Percentiles rank a stretch among this genome's conserved stretches.
Conservation (phyloP, 2,329 filamentous ascomycete genomes). For the Diaporthe ampelina region DNA sequence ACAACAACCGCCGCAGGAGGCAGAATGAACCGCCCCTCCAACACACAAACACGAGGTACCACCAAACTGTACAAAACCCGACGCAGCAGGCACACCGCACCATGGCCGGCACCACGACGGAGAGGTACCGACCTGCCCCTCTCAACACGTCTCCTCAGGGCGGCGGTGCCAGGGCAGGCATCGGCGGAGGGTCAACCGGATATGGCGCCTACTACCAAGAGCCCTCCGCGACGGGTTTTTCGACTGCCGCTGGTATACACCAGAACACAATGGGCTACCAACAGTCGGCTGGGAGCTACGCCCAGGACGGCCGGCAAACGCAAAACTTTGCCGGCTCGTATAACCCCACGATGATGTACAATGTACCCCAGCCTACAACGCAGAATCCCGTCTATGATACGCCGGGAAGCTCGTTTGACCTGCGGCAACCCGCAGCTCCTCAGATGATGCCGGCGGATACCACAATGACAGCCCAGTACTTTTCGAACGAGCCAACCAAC, state of each 20-base stretch:
- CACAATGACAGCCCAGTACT: constrained; percentile 77
- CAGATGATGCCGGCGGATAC: constrained; percentile 79
- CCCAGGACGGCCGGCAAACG: constrained; percentile 70
- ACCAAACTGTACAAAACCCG: constrained; percentile 60
- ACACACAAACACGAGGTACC: constrained; percentile 68
- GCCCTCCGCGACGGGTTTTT: constrained; percentile 61
- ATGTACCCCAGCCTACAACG: constrained; percentile 74
- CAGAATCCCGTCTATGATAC: constrained; percentile 81
- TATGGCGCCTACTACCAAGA: constrained; percentile 74
- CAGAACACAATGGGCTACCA: constrained; percentile 68
- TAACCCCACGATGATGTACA: constrained; percentile 83
- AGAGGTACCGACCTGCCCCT: constrained; percentile 63
- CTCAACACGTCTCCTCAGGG: constrained; percentile 62
- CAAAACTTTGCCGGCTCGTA: constrained; percentile 69
- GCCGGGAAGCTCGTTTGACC: constrained; percentile 77
- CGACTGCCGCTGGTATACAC: constrained; percentile 69
- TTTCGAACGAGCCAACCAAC: constrained; percentile 75
- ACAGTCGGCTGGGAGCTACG: constrained; percentile 70
- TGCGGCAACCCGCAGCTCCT: constrained; percentile 82
- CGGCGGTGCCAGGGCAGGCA: constrained; percentile 56
- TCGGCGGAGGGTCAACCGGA: constrained; percentile 69
- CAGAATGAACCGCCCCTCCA: constrained; percentile 80
- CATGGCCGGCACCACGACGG: constrained; percentile 60
- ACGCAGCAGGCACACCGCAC: constrained; percentile 62
- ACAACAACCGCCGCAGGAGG: constrained; percentile 76